Evolutionary conservation across 1,284 basidiomycete genomes (phyloP), one percentile per base, ranked within the genome.

Genomic region (Paramarasmius palmivorus): DNA sequence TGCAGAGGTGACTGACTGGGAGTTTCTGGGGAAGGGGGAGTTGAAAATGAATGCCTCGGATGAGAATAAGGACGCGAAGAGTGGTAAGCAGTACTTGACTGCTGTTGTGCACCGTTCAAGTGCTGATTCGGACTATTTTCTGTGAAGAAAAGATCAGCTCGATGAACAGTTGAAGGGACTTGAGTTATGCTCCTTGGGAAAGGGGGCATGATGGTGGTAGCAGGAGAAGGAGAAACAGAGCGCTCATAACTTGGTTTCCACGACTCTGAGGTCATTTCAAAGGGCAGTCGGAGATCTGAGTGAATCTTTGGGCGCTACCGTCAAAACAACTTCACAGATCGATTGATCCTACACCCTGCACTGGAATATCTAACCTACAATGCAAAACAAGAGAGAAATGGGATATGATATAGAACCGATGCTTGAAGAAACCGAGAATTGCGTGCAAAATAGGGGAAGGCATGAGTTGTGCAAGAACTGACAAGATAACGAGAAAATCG

Each of bases 361-460:
- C 47, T 12, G 46, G 57, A 64, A 55, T 64, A 64, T 71, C 70
- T 76, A 78, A 63, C 70, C 65, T 78, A 79, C 76, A 78, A 59
- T 70, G 68, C 68, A 64, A 61, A 54, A 50, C 25, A 58, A 54
- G 47, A 50, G 23, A 25, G n/a, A n/a, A n/a, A n/a, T n/a, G n/a
- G 36, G 26, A 57, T 49, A 22, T 36, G 45, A 51, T 26, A 29
- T 32, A 10, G 25, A 49, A 53, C 61, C 52, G 54, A 54, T 56
- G 53, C 63, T 61, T 72, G 67, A 67, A 71, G 55, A 59, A 59
- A 65, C 12, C 29, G 29, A 59, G 58, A 66, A 71, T 66, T 74
- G 63, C 63, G 66, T 67, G 66, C 63, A 68, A 65, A 68, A 70
- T 68, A 69, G 60, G 56, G 57, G 58, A 52, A 61, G 62, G 65